These are phyloP conservation scores for Jaapia argillacea DNA, from an alignment of 768 basidiomycete genomes.

Conservation along the genomic window DNA sequence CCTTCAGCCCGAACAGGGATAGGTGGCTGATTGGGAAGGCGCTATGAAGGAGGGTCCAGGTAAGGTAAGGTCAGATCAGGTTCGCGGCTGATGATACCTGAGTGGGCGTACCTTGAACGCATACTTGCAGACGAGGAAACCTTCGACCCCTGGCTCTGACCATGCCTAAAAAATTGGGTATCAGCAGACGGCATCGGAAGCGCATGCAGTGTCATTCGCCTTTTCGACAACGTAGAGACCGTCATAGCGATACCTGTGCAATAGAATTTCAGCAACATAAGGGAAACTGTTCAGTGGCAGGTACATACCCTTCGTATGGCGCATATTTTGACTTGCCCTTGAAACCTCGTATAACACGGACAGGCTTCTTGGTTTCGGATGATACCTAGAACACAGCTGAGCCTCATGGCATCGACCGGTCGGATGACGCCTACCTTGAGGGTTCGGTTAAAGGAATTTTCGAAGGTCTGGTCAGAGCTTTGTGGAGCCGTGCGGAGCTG, in stretches of 20 bases:
- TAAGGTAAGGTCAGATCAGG: not conserved
- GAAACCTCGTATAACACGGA: constrained; percentile 83
- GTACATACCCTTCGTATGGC: constrained; percentile 60
- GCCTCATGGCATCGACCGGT: no score
- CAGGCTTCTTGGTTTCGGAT: constrained; percentile 69
- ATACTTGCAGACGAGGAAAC: constrained; percentile 78
- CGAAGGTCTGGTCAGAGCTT: constrained; percentile 75
- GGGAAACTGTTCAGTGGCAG: not conserved
- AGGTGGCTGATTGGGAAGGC: constrained; percentile 45
- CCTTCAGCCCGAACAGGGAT: constrained; percentile 25
- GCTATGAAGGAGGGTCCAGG: constrained; percentile 31
- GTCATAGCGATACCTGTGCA: constrained; percentile 75
- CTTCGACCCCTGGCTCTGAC: constrained; percentile 62
- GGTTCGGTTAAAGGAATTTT: constrained; percentile 60
- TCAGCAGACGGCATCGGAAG: no score
- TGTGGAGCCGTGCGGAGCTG: constrained; percentile 87
- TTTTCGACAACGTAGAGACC: constrained; percentile 77
- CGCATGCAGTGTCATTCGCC: no score
- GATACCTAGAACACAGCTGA: constrained; percentile 40
- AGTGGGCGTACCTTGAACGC: constrained; percentile 55
- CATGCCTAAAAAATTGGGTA: no score
- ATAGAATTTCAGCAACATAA: not conserved
- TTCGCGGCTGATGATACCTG: not conserved
- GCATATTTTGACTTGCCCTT: constrained; percentile 67
- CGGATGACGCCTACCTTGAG: constrained; percentile 37